Evolutionary conservation across 257 asterid genomes (phyloP), one percentile per base, ranked within the genome.

Genomic region (Nicotiana obtusifolia): DNA sequence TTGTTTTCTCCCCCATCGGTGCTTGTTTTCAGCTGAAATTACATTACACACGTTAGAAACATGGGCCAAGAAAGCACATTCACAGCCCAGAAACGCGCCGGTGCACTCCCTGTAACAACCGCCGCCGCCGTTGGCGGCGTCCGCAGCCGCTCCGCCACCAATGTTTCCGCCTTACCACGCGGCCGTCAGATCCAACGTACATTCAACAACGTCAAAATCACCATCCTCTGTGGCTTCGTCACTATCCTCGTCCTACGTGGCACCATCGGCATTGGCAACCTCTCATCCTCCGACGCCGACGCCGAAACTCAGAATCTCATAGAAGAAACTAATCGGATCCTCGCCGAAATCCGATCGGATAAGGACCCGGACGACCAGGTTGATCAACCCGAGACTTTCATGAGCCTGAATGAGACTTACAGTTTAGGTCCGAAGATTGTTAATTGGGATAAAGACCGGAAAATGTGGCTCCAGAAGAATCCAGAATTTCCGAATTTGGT

Each of bases 181-280:
- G 91, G 97, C 49, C 84, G 91, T 56, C 97, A 93, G 94, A 90
- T 91, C 83, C 86, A 89, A 26, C 92, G 88, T 49, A 92, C 96
- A 0, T 91, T 90, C 84, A 94, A 91, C 92, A 93, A 89, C 68
- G 53, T 94, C 44, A 94, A 93, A 88, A 91, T 94, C 87, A 94
- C 98, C 0, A 65, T 94, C 37, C 89, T 94, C 73, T 94, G 98
- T 80, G 97, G 97, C 80, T 89, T 94, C 77, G 93, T 94, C 79
- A 94, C 98, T 15, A 91, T 93, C 79, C 90, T 94, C 22, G 98
- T 94, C 5, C 90, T 94, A 13, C 95, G 97, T 8, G 98, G 98
- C 75, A 94, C 98, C 26, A 91, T 93, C 76, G 97, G 97, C 20
- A 71, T 94, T 73, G 92, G 95, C 31, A 89, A 80, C 85, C 92